Evolutionary conservation across 352 stramenopile genomes (phyloP), one percentile per base, ranked within the genome.

Genomic region (Globisporangium cylindrosporum): DNA sequence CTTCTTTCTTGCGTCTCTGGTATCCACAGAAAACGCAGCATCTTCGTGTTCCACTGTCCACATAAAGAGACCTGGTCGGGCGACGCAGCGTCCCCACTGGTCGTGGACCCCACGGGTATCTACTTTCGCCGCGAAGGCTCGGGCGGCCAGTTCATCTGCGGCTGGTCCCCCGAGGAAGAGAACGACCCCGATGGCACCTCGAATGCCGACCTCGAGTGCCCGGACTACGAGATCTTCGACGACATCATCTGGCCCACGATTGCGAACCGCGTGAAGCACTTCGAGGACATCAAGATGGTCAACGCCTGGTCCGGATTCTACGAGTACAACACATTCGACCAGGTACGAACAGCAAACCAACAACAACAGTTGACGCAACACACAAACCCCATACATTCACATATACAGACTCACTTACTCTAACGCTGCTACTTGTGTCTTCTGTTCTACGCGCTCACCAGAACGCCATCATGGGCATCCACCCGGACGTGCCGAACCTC

Each of bases 301-400:
- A 89, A 79, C 49, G 72, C 80, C 7, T 95, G 88, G 88, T 80
- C 88, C 32, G 88, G 88, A 8, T 95, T 86, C 72, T 95, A 95
- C 72, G 88, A 95, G 65, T 95, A 90, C 81, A 94, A 95, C 75
- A 93, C 84, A 20, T 89, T 94, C 32, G 88, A 95, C 72, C 88
- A 90, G 77, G 81, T 89, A 67, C 12, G 67, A 25, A 29, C 2
- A 62, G 14, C 34, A 32, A 32, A 38, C 20, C 18, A 54, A 24
- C 8, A 20, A 24, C 18, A 41, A 43, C 15, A 53, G 34, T 32
- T 51, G 38, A 20, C 38, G 10, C 38, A 46, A 20, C 38, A 46
- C 38, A 46, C 24, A 36, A 41, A 5, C 7, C n/a, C 14, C 15
- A 58, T 58, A 27, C 24, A 34, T 65, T 18, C 38, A 46, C 38